Evolutionary conservation across 140 eudicot genomes (phyloP).

Genomic region (Stevia rebaudiana): DNA sequence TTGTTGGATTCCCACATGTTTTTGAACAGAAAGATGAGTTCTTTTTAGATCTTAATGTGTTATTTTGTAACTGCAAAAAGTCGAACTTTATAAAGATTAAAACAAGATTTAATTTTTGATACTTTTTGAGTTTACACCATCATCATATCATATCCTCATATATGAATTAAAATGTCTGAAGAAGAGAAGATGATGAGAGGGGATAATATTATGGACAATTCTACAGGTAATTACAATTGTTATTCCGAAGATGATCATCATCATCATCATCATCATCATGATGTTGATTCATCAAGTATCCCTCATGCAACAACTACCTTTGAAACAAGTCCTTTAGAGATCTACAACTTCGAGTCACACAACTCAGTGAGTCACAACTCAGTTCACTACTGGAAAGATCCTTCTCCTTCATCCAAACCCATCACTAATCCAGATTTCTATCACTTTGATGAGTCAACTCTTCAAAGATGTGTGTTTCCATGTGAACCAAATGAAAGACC

Average conservation of each 20-base stretch:
- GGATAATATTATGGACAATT: constrained; percentile 23
- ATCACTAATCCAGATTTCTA: constrained; percentile 41
- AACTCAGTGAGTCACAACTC: constrained; percentile 37
- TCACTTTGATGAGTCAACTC: constrained; percentile 48
- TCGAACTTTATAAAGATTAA: constrained; percentile 23
- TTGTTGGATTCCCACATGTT: constrained; percentile 34
- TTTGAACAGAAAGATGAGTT: constrained; percentile 27
- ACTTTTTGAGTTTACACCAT: constrained; percentile 3
- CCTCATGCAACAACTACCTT: constrained; percentile 30
- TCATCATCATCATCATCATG: constrained; percentile 24
- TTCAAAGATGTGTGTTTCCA: constrained; percentile 67
- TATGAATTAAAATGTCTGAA: constrained; percentile 34
- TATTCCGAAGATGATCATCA: constrained; percentile 37
- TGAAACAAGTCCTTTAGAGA: constrained; percentile 47
- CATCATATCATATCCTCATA: constrained; percentile 22
- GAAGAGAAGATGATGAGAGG: constrained; percentile 47
- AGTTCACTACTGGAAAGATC: constrained; percentile 34
- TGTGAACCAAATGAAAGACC: constrained; percentile 83
- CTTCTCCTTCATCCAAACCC: constrained; percentile 38
- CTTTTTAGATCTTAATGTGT: constrained; percentile 28
- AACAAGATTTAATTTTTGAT: constrained; percentile 18
- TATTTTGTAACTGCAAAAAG: constrained; percentile 23
- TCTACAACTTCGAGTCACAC: constrained; percentile 59
- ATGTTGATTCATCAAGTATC: constrained; percentile 23
- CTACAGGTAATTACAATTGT: constrained; percentile 39